Evolutionary conservation across 2,329 filamentous ascomycete genomes (phyloP), one percentile per base, ranked within the genome.

Genomic region (Stenocarpella maydis): DNA sequence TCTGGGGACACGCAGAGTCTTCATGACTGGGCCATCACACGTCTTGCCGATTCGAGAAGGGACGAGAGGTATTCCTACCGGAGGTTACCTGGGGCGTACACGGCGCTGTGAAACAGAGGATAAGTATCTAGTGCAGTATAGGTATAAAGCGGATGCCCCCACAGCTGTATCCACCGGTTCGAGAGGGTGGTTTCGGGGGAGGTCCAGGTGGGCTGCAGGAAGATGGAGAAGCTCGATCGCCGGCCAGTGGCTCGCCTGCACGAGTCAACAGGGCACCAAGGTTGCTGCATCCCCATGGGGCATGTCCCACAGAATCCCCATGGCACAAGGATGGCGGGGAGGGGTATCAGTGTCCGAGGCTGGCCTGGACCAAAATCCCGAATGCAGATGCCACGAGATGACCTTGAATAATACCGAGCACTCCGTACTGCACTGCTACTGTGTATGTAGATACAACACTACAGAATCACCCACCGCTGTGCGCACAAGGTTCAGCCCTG

Each of bases 301-400:
- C 21, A n/a, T 37, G 58, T 63, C 15, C 65, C 65, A 67, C 65
- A 67, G 19, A 58, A 49, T 58, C 65, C 65, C 65, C 65, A 67
- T 67, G 65, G 65, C 64, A 67, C 64, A 45, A n/a, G 64, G 39
- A 58, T 24, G 41, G 52, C 64, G 58, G 47, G 41, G 26, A 61
- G 58, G 28, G 41, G 21, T 34, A 41, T 19, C 58, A 24, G 24
- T 14, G 39, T 47, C 47, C 41, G 58, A 47, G 7, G 41, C 21
- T 61, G 58, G 55, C 26, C 58, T 61, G 41, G 58, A 47, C 58
- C 19, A 47, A 5, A 12, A 17, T 19, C 58, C n/a, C 58, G 43
- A 63, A 41, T 41, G 58, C 58, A 63, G 43, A 63, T 49, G 43
- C 58, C 58, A 63, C 58, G 28, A 34, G 14, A 4, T 60, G 43